These are phyloP conservation scores for Domatiomyces globalis DNA, from an alignment of 2,329 filamentous ascomycete species.

Conservation along the genomic window DNA sequence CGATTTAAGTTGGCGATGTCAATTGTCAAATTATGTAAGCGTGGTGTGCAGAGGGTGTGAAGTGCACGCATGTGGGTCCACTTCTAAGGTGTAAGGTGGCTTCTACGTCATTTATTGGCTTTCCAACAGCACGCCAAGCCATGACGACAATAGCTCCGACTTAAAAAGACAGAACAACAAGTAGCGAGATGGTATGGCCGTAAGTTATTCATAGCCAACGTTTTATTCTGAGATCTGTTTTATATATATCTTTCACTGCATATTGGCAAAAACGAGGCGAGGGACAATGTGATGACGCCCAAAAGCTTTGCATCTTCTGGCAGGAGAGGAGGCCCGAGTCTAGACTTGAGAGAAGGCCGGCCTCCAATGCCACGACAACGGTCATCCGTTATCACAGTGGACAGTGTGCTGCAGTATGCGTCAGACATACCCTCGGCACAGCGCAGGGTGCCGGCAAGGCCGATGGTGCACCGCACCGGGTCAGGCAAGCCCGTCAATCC, in stretches of 20 bases:
- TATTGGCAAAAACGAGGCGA: not conserved
- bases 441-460: conserved; percentile 52
- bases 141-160: not conserved
- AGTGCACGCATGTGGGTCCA: too few species aligned
- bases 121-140: not conserved
- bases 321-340: not conserved
- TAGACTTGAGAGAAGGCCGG: conserved; percentile 15
- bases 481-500: conserved; percentile 34
- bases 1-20: too few species aligned
- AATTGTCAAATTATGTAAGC: too few species aligned
- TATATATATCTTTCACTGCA: not conserved
- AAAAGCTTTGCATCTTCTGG: not conserved
- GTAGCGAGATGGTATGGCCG: too few species aligned
- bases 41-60: too few species aligned
- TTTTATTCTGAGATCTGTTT: not conserved
- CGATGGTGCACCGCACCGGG: conserved; percentile 29
- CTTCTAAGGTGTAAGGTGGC: too few species aligned
- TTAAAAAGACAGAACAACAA: not conserved
- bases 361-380: conserved; percentile 26
- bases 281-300: not conserved
- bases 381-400: conserved; percentile 72
- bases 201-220: too few species aligned
- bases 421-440: conserved; percentile 93
- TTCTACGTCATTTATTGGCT: too few species aligned
- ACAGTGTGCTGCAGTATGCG: conserved; percentile 86